Conservation (phyloP, 129 eudicot species). For the Centella asiatica region DNA sequence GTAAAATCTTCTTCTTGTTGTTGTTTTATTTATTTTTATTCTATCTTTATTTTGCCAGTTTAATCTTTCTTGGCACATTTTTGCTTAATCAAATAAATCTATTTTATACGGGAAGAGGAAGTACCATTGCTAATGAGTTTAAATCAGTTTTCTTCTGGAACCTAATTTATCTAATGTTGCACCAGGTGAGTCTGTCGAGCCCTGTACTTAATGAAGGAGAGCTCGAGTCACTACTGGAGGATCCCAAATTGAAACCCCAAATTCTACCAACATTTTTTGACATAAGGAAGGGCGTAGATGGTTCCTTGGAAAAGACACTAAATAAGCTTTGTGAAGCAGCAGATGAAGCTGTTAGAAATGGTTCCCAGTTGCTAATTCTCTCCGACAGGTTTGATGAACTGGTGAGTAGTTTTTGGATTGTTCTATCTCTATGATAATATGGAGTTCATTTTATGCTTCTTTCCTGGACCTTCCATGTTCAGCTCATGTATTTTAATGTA, state of each 20-base stretch:
- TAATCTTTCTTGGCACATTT: too few species aligned
- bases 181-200: conserved; percentile 74
- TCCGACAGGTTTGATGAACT: conserved; percentile 92
- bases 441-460: background rate
- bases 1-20: too few species aligned
- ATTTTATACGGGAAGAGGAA: background rate
- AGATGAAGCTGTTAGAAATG: conserved; percentile 99
- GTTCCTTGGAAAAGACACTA: conserved; percentile 74
- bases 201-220: conserved; percentile 97
- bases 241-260: conserved; percentile 69
- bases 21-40: too few species aligned
- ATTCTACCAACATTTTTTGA: conserved; percentile 72
- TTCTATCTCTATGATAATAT: background rate
- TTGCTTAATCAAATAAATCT: background rate
- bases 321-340: conserved; percentile 93
- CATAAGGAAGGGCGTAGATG: conserved; percentile 87
- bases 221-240: conserved; percentile 71
- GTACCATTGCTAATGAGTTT: background rate
- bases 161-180: conserved; percentile 15
- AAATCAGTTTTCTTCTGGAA: background rate
- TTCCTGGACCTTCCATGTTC: background rate
- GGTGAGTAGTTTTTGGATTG: conserved; percentile 38
- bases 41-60: too few species aligned
- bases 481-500: background rate
- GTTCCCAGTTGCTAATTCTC: conserved; percentile 91